These are phyloP conservation scores for Claviceps capensis DNA, from an alignment of 2,329 filamentous ascomycete genomes.

Conservation along the genomic window DNA sequence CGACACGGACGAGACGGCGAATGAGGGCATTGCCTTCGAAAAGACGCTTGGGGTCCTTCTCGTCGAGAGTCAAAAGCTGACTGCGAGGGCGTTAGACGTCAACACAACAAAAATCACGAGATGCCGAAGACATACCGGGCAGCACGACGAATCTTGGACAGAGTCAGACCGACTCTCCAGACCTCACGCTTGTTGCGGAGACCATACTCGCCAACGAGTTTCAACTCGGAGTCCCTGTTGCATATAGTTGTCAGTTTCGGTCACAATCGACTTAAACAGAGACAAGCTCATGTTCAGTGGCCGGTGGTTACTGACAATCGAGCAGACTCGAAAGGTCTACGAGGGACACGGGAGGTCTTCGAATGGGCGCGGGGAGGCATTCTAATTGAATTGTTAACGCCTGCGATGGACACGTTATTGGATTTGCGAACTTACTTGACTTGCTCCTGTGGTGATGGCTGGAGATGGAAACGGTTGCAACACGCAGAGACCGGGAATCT, in stretches of 20 bases:
- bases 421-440: constrained; percentile 22
- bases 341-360: constrained; percentile 99
- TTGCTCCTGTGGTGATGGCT: constrained; percentile 24
- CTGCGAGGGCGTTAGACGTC: constrained; percentile 33
- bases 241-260: constrained; percentile 48
- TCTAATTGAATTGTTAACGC: constrained; percentile 17
- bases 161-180: constrained; percentile 97
- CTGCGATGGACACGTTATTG: background rate
- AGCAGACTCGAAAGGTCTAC: constrained; percentile 98
- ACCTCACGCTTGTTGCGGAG: constrained; percentile 99
- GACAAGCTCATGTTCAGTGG: constrained; percentile 98
- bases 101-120: background rate
- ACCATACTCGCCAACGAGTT: constrained; percentile 99
- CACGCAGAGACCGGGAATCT: constrained; percentile 15
- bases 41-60: constrained; percentile 99
- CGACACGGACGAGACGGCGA: constrained; percentile 98
- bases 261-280: constrained; percentile 90
- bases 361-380: constrained; percentile 57
- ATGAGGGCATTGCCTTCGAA: constrained; percentile 99
- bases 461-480: constrained; percentile 18
- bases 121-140: constrained; percentile 57
- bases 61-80: constrained; percentile 98
- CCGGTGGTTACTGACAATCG: constrained; percentile 91
- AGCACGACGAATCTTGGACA: constrained; percentile 99
- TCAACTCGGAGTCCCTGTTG: constrained; percentile 93